phyloP scores from a whole-genome alignment of 495 filamentous ascomycete species.

The Aspergillus ostianus region DNA sequence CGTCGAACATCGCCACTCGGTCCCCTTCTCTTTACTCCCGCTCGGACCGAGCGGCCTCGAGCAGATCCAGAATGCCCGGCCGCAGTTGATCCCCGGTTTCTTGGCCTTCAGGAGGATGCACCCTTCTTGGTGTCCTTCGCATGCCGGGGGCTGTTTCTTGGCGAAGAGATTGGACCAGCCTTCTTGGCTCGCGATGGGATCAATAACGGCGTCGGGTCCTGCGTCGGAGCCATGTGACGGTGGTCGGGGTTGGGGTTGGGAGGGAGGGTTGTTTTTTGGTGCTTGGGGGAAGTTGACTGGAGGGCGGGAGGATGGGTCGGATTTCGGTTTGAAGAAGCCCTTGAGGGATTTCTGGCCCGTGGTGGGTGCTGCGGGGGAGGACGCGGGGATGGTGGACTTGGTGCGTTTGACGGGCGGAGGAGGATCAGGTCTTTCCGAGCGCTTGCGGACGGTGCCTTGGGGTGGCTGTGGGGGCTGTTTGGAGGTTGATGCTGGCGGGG shows the following conservation, averaged over 20 bases:
- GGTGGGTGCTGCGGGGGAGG: conserved; percentile 28
- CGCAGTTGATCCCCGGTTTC: conserved; percentile 81
- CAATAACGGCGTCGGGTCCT: conserved; percentile 47
- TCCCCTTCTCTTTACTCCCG: conserved; percentile 76
- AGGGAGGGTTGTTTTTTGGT: too few relatives aligned
- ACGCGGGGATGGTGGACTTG: conserved; percentile 37
- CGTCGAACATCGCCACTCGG: conserved; percentile 79
- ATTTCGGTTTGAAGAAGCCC: conserved; percentile 77
- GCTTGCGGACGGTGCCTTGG: conserved; percentile 30
- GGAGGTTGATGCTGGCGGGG: too few relatives aligned
- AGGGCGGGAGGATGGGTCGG: not conserved
- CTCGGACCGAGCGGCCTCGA: conserved; percentile 76
- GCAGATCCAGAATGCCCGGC: conserved; percentile 86
- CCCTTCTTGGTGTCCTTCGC: conserved; percentile 80
- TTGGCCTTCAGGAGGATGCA: conserved; percentile 80
- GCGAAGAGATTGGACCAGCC: conserved; percentile 85
- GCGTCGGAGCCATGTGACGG: too few relatives aligned
- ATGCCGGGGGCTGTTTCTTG: conserved; percentile 69
- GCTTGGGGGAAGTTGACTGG: too few relatives aligned
- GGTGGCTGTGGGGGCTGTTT: not conserved
- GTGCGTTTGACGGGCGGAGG: conserved; percentile 41
- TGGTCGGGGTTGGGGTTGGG: not conserved
- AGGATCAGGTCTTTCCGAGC: conserved; percentile 21
- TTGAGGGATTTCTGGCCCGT: conserved; percentile 72
- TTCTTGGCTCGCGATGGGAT: conserved; percentile 73